Conservation (phyloP, 2,329 filamentous ascomycete genomes). For the Geosmithia morbida region DNA sequence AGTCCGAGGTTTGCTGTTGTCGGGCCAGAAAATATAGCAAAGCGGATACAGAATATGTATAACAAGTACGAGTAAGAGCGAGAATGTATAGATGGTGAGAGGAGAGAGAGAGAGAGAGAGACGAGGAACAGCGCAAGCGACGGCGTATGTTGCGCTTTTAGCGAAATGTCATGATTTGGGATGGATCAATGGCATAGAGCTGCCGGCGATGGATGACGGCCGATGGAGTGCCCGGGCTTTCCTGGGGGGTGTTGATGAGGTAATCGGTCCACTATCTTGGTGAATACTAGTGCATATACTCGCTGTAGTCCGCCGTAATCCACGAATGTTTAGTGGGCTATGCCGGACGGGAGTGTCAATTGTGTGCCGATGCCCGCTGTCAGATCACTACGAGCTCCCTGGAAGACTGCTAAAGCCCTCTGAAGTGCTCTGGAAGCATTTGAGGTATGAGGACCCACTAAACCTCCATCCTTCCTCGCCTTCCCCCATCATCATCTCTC, state of each 20-base stretch:
- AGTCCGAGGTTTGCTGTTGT: background rate
- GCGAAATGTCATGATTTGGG: background rate
- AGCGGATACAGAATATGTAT: background rate
- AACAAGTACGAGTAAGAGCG: background rate
- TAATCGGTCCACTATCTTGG: background rate
- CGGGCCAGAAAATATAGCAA: background rate
- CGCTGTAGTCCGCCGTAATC: background rate
- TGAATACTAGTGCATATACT: background rate
- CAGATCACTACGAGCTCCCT: too few relatives aligned
- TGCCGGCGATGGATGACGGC: constrained; percentile 1
- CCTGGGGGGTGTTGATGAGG: background rate
- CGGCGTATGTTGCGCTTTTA: background rate
- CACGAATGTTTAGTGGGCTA: too few relatives aligned
- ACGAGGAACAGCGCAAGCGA: background rate
- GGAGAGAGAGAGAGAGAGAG: background rate
- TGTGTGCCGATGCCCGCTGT: too few relatives aligned
- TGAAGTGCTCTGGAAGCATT: background rate
- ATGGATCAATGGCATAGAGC: background rate
- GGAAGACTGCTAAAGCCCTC: background rate
- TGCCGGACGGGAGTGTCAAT: too few relatives aligned
- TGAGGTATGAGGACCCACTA: background rate
- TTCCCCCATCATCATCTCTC: background rate
- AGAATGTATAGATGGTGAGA: too few relatives aligned
- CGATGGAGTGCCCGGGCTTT: background rate
- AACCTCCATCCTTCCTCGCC: background rate